phyloP scores from a whole-genome alignment of 169 alveolate genomes.

The Plasmodium reichenowi region DNA sequence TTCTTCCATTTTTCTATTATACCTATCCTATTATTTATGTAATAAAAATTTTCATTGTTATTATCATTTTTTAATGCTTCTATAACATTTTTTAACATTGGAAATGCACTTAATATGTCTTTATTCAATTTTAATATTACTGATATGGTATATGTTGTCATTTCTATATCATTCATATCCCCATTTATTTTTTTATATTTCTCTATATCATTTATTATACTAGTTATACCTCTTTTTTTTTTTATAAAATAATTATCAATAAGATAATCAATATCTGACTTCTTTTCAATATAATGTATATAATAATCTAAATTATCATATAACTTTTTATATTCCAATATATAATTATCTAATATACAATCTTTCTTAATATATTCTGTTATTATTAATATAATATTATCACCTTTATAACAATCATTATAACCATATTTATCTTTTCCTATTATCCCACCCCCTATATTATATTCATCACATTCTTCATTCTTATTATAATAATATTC shows the following conservation, averaged over 20 bases:
- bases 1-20: conserved; percentile 49
- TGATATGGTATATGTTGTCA: conserved; percentile 73
- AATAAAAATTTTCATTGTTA: conserved; percentile 9
- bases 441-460: conserved; percentile 40
- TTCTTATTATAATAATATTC: conserved; percentile 22
- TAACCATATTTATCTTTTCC: conserved; percentile 10
- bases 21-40: conserved; percentile 50
- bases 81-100: conserved; percentile 52
- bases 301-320: conserved; percentile 48
- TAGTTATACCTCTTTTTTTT: background rate
- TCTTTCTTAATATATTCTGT: conserved; percentile 70
- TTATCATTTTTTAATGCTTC: conserved; percentile 4
- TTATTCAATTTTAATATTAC: conserved; percentile 30
- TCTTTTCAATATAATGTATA: conserved; percentile 15
- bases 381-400: conserved; percentile 38
- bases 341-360: conserved; percentile 37
- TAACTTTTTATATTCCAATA: conserved; percentile 35
- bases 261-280: conserved; percentile 43
- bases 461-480: conserved; percentile 6
- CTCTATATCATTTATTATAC: background rate
- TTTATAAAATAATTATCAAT: conserved; percentile 15
- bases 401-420: conserved; percentile 34
- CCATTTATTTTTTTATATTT: background rate
- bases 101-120: conserved; percentile 29
- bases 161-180: conserved; percentile 47